These are phyloP conservation scores for Xylaria cubensis DNA, from an alignment of 495 filamentous ascomycete genomes.

Conservation along the genomic window DNA sequence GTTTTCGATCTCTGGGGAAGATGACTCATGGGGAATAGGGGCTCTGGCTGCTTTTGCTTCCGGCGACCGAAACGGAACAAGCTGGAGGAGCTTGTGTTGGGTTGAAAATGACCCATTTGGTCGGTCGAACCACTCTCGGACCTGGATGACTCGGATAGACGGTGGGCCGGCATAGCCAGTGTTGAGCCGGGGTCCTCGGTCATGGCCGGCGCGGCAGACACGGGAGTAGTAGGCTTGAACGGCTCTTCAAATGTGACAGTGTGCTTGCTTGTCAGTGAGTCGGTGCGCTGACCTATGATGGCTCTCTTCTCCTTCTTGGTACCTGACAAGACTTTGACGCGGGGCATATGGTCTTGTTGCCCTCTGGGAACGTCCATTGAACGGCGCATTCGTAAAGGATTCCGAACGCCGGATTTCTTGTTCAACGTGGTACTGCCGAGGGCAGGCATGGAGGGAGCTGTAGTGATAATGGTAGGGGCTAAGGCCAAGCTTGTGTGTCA, in stretches of 20 bases:
- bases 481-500: constrained; percentile 23
- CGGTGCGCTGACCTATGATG: constrained; percentile 48
- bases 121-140: constrained; percentile 89
- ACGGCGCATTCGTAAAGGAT: constrained; percentile 52
- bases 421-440: constrained; percentile 50
- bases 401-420: constrained; percentile 58
- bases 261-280: constrained; percentile 50
- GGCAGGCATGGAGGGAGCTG: constrained; percentile 81
- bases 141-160: constrained; percentile 89
- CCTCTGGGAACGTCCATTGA: constrained; percentile 51
- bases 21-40: constrained; percentile 76
- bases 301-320: constrained; percentile 50
- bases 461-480: constrained; percentile 94
- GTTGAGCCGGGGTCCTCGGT: constrained; percentile 70
- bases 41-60: constrained; percentile 75
- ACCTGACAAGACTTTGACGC: constrained; percentile 27
- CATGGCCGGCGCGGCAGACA: constrained; percentile 64
- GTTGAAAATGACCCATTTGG: constrained; percentile 66
- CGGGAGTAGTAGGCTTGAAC: constrained; percentile 62
- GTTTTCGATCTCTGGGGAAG: constrained; percentile 69
- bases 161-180: constrained; percentile 69
- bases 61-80: constrained; percentile 84
- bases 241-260: constrained; percentile 72
- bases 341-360: constrained; percentile 40
- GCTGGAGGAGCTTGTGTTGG: constrained; percentile 66